Conservation (phyloP, 148 eudicot genomes). For the Persicaria maculosa region DNA sequence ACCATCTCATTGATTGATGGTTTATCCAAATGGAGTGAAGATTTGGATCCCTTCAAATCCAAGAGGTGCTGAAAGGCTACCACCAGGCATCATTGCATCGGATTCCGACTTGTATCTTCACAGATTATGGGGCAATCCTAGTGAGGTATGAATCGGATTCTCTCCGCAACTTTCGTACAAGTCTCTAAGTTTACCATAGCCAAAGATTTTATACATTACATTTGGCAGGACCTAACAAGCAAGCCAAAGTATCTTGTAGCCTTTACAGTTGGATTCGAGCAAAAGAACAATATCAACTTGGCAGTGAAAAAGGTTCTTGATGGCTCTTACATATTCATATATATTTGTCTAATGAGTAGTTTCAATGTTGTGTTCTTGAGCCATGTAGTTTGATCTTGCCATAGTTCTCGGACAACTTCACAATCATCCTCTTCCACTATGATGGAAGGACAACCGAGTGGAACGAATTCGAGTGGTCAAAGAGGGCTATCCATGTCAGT, state of each 20-base stretch:
- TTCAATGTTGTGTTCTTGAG: neutral
- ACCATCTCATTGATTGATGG: neutral
- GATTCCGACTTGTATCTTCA: neutral
- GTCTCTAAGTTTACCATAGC: neutral
- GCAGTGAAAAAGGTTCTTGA: neutral
- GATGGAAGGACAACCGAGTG: conserved; percentile 69
- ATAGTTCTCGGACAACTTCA: conserved; percentile 73
- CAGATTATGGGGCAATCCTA: conserved; percentile 7
- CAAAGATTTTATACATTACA: neutral
- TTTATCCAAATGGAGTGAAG: neutral
- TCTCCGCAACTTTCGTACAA: neutral
- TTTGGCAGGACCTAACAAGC: neutral
- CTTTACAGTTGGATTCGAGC: neutral
- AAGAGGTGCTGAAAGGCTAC: neutral
- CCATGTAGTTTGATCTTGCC: neutral
- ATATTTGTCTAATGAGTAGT: neutral
- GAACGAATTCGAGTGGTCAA: conserved; percentile 88
- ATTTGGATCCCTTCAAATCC: neutral
- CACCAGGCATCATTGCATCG: neutral
- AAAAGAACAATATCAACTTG: neutral
- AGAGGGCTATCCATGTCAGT: conserved; percentile 71
- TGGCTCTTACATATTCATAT: neutral
- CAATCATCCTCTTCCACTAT: conserved; percentile 71
- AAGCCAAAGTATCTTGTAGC: conserved; percentile 6
- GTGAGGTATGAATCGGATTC: neutral